Evolutionary conservation across 257 asterid species (phyloP), one percentile per base, ranked within the genome.

Genomic region (Coffea canephora): DNA sequence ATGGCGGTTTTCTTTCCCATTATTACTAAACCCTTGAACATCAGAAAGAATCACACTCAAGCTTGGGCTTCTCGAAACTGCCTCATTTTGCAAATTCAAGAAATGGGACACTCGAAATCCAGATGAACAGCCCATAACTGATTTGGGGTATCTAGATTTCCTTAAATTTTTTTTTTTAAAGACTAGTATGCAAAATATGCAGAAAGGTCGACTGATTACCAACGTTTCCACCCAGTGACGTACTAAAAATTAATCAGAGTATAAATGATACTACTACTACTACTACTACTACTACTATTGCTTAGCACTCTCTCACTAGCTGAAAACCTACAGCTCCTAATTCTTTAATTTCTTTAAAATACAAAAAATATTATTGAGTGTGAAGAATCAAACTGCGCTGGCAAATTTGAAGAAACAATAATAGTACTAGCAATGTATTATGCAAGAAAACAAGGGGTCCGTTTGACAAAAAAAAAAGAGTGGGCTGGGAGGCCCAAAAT

Each of bases 111-210:
- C 59, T 77, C 91, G 81, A 77, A 88, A 59, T 76, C 89, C 87
- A 69, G 90, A 87, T 67, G 91, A 89, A 83, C 86, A 92, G 43
- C 87, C 90, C 88, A 89, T 93, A 92, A 89, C 88, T 93, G 92
- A 87, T 87, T 85, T 81, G 69, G 46, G 39, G 76, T 65, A 39
- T 34, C 77, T 11, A 15, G 55, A 65, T 36, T 55, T 78, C 14
- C 23, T n/a, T 25, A 31, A 31, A 31, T 34, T 62, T 18, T 3
- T 61, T 61, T 21, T 61, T 61, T 21, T 18, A 4, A 21, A 12
- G 52, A 10, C 11, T 48, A 48, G 10, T 69, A 27, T 23, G 19
- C 16, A 65, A 50, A 4, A 46, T 41, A 36, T 36, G 43, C 61
- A 31, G 86, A 71, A 83, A 84, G 77, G 77, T 89, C 91, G 93